Percentiles rank a stretch among this genome's conserved stretches.
These are phyloP conservation scores for Globisporangium irregulare DNA, from an alignment of 352 stramenopile genomes.

Conservation along the genomic window DNA sequence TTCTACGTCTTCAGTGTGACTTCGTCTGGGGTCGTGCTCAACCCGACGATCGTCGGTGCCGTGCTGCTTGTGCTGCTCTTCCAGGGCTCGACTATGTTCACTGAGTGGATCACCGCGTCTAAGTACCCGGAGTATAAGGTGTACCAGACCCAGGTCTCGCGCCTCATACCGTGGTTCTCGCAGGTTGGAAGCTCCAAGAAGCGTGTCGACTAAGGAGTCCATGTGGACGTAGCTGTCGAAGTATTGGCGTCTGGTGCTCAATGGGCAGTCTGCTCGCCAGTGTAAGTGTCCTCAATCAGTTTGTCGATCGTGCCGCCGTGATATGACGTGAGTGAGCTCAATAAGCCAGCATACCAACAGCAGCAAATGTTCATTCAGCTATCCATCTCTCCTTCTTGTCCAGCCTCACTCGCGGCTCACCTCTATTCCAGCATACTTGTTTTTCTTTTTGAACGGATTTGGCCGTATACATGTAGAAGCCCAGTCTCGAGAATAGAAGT, in stretches of 20 bases:
- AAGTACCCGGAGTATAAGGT: conserved; percentile 90
- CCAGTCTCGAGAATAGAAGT: no score
- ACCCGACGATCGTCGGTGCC: conserved; percentile 79
- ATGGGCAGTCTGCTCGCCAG: background rate
- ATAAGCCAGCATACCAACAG: background rate
- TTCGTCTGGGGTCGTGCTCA: conserved; percentile 41
- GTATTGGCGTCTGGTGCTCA: background rate
- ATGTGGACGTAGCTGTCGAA: background rate
- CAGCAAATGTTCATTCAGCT: no score
- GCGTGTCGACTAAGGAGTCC: conserved; percentile 1
- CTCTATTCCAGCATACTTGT: background rate
- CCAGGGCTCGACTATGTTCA: conserved; percentile 87
- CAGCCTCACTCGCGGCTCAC: background rate
- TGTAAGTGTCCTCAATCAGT: background rate
- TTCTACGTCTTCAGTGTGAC: conserved; percentile 90
- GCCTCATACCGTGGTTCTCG: conserved; percentile 58
- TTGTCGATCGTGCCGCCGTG: background rate
- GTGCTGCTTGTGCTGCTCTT: conserved; percentile 87
- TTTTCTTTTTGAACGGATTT: background rate
- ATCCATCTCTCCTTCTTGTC: no score
- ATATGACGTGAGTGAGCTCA: background rate
- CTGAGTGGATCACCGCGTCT: conserved; percentile 82
- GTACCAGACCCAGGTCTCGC: conserved; percentile 81
- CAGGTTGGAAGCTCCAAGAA: conserved; percentile 12
- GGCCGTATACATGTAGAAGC: no score